These are phyloP conservation scores for Nothophytophthora sp. DNA, from an alignment of 352 stramenopile species.

Conservation along the genomic window DNA sequence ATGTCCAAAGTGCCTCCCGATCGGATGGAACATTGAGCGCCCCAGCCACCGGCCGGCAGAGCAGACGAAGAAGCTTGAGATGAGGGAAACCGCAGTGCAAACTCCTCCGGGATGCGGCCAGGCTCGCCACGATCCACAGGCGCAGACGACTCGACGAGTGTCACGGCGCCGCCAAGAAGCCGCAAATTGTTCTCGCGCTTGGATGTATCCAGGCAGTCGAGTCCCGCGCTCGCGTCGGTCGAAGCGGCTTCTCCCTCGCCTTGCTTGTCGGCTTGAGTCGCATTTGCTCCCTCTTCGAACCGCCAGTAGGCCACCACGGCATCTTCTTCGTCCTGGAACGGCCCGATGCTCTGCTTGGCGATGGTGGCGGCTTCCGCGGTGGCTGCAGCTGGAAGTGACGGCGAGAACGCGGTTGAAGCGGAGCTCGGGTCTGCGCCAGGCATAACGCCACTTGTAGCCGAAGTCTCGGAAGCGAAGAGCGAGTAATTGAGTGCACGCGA, in stretches of 20 bases:
- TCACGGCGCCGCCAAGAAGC: constrained; percentile 38
- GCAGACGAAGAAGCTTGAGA: constrained; percentile 1
- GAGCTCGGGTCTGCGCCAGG: constrained; percentile 2
- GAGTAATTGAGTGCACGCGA: constrained; percentile 56
- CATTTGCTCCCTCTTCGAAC: constrained; percentile 73
- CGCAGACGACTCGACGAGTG: constrained; percentile 53
- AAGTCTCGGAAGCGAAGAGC: constrained; percentile 31
- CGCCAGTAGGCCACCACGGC: constrained; percentile 85
- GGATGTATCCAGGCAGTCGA: constrained; percentile 77
- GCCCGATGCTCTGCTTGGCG: constrained; percentile 72
- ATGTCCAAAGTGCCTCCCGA: constrained; percentile 70
- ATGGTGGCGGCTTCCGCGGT: constrained; percentile 14
- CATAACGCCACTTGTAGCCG: constrained; percentile 10
- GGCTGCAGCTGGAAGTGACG: constrained; percentile 2
- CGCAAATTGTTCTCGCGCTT: constrained; percentile 81
- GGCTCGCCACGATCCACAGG: constrained; percentile 78
- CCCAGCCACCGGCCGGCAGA: constrained; percentile 29
- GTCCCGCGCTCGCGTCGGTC: constrained; percentile 10
- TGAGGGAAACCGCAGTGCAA: constrained; percentile 56
- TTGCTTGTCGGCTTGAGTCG: constrained; percentile 19
- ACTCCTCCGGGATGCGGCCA: constrained; percentile 69
- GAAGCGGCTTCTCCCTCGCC: constrained; percentile 1
- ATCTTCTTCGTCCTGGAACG: constrained; percentile 85
- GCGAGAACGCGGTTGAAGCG: constrained; percentile 5
- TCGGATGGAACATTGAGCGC: constrained; percentile 52